A percentile compares a stretch with the other conserved stretches of the same genome.
phyloP scores from a whole-genome alignment of 352 stramenopile genomes.

The Elongisporangium undulatum region DNA sequence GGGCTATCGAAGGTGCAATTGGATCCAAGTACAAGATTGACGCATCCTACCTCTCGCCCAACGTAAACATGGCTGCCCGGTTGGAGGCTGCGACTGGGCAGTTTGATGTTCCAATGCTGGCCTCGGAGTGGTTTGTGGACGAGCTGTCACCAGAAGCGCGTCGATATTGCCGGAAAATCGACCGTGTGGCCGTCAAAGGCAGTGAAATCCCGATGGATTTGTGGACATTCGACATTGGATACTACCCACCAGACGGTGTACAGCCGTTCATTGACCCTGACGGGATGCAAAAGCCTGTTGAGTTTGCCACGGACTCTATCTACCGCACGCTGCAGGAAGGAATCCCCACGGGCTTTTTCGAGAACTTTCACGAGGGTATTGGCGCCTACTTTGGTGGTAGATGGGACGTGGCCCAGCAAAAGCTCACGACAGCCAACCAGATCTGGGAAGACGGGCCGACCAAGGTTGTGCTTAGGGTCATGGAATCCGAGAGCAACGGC shows the following conservation, averaged over 20 bases:
- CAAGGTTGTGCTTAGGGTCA: conserved; percentile 90
- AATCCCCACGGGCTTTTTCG: conserved; percentile 86
- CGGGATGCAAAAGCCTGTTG: conserved; percentile 74
- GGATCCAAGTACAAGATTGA: conserved; percentile 98
- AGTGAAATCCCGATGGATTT: conserved; percentile 93
- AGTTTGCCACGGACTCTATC: conserved; percentile 74
- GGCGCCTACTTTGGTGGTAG: conserved; percentile 91
- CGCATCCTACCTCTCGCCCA: conserved; percentile 96
- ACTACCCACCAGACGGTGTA: conserved; percentile 62
- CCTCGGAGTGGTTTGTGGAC: conserved; percentile 95
- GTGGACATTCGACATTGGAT: conserved; percentile 92
- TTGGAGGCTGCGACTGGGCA: conserved; percentile 95
- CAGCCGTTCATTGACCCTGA: conserved; percentile 41
- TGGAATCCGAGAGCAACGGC: conserved; percentile 89
- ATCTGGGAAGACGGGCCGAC: conserved; percentile 85
- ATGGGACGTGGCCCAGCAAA: conserved; percentile 81
- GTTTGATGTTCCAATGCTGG: conserved; percentile 93
- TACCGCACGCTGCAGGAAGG: conserved; percentile 71
- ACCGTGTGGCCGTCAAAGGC: conserved; percentile 96
- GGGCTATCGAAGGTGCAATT: conserved; percentile 98
- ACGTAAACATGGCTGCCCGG: conserved; percentile 97
- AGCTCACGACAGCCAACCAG: conserved; percentile 88
- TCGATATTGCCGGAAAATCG: conserved; percentile 90
- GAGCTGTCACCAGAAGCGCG: conserved; percentile 87
- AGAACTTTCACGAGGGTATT: conserved; percentile 91